Base-by-base conservation (phyloP, 352 stramenopile species). In the Phytophthora pisi region DNA sequence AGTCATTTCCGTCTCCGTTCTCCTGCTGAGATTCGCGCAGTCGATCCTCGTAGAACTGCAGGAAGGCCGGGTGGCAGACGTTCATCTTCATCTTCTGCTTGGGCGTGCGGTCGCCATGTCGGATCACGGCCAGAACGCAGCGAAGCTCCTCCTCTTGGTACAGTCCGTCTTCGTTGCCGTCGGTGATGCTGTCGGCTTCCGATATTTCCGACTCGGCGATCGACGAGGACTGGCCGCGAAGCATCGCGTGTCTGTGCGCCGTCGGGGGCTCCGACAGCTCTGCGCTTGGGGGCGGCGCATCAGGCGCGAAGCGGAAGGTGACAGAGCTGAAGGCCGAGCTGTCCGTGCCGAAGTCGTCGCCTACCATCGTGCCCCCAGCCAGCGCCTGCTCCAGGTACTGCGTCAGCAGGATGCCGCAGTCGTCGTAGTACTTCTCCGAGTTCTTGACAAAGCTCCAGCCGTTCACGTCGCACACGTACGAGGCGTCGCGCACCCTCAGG, bases 381-480 rank as follows among this genome's bases (percentile, higher is more conserved):
- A 96, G 66, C 20, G 83, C 84, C 50, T 88, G 77, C 47, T 89
- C 84, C 0, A 96, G 58, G 58, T 92, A 96, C 63, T 93, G 87
- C 20, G 75, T 81, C 40, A 99, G 73, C 65, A 99, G 86, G 61
- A 97, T 89, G 5, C 95, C 95, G 66, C 95, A 98, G 75, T 99
- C 97, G 67, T 99, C 97, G 74, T 99, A 99, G 74, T 99, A 99
- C 81, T 99, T 99, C 59, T 98, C 89, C 50, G 96, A 99, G 66
- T 99, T 99, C 85, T 99, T 99, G 16, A 99, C 98, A 82, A 99
- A 99, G 64, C 93, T 99, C 94, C 97, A 99, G 26, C 98, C 98
- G 79, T 99, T 99, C 11, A 99, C 98, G 77, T 99, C 98, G 81
- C 98, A 99, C 5, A 99, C 97, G 74, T 99, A 99, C 9, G 94